Evolutionary conservation across 176 grass and related monocot genomes (phyloP).

Genomic region (Oryza officinalis): DNA sequence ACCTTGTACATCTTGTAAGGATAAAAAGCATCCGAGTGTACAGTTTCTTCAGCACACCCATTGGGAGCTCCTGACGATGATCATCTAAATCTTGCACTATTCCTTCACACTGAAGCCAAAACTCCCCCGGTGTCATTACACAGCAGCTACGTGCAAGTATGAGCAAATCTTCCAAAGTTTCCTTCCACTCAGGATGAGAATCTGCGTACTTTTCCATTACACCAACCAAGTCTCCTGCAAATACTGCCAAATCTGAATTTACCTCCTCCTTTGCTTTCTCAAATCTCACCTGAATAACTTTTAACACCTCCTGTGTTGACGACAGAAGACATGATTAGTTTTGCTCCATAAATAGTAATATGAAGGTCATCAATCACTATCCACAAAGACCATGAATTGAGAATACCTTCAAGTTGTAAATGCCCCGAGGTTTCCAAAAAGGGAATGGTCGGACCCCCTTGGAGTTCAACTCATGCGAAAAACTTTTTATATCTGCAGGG

Average conservation of each 20-base stretch:
- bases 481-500: constrained; percentile 94
- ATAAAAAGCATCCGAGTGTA: constrained; percentile 98
- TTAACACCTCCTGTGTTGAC: constrained; percentile 82
- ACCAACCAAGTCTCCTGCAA: constrained; percentile 94
- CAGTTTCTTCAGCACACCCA: constrained; percentile 93
- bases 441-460: constrained; percentile 98
- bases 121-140: constrained; percentile 90
- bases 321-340: constrained; percentile 27
- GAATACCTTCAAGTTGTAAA: constrained; percentile 96
- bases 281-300: constrained; percentile 91
- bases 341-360: constrained; percentile 19
- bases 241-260: constrained; percentile 88
- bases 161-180: constrained; percentile 94
- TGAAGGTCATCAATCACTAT: constrained; percentile 9
- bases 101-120: constrained; percentile 99
- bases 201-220: constrained; percentile 96
- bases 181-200: constrained; percentile 96
- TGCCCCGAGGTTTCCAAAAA: constrained; percentile 90
- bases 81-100: constrained; percentile 99
- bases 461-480: constrained; percentile 96
- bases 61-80: constrained; percentile 82
- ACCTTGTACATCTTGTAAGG: constrained; percentile 94
- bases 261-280: constrained; percentile 99
- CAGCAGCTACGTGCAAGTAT: constrained; percentile 97
- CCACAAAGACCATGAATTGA: background rate